Evolutionary conservation across 495 filamentous ascomycete genomes (phyloP).

Genomic region (Trichoderma gamsii): DNA sequence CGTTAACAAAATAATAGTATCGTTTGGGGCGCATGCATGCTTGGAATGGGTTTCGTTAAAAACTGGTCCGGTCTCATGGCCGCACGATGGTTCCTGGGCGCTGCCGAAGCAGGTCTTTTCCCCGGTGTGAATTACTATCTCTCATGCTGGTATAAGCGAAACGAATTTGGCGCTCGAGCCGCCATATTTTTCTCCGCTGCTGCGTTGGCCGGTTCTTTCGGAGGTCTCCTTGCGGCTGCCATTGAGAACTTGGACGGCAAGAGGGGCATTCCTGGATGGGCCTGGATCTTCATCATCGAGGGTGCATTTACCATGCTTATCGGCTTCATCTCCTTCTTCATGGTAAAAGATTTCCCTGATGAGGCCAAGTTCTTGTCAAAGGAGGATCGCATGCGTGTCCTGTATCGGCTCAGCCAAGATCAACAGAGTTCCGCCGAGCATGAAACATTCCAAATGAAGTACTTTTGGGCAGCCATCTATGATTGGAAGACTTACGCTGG

Average conservation of each 20-base stretch:
- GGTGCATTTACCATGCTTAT: conserved; percentile 70
- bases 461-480: conserved; percentile 67
- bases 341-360: conserved; percentile 87
- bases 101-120: conserved; percentile 79
- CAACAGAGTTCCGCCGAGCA: conserved; percentile 72
- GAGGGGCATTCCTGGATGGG: conserved; percentile 63
- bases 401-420: conserved; percentile 66
- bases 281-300: conserved; percentile 82
- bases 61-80: conserved; percentile 77
- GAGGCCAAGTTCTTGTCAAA: conserved; percentile 70
- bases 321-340: conserved; percentile 70
- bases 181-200: conserved; percentile 85
- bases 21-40: conserved; percentile 73
- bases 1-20: conserved; percentile 25
- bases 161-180: conserved; percentile 62
- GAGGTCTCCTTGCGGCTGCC: conserved; percentile 73
- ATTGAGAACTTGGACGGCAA: conserved; percentile 70
- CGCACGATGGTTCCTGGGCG: conserved; percentile 78
- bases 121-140: conserved; percentile 86
- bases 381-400: conserved; percentile 65
- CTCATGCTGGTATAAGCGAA: conserved; percentile 78
- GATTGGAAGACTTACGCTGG: conserved; percentile 87
- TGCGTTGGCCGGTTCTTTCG: conserved; percentile 78
- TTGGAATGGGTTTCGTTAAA: conserved; percentile 72
- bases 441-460: conserved; percentile 69